Evolutionary conservation across 139 green algal species (phyloP), one percentile per base, ranked within the genome.

Genomic region (Trebouxia sp.): DNA sequence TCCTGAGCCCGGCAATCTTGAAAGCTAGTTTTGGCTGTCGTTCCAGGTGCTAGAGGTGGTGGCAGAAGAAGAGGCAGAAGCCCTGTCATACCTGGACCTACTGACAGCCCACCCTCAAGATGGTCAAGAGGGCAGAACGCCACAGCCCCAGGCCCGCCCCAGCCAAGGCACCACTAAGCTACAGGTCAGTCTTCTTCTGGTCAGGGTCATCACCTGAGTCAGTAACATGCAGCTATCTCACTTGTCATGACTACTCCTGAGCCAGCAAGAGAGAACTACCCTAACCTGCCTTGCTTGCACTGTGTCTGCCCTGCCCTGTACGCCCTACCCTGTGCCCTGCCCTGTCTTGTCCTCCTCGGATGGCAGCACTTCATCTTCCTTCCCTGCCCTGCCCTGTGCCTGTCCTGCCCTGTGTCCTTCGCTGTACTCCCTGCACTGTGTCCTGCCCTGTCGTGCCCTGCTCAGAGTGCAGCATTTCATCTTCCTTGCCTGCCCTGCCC

Each of bases 11-110:
- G 14, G 17, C 28, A 17, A 38, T 20, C 14, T 11, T 35, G 56
- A 20, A 17, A 56, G 12, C 38, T 51, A 55, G 4, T n/a, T 28
- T 37, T 30, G 7, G 28, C 37, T 35, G 0, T 32, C 26, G 15
- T 1, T 83, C 43, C 66, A 87, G 80, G 82, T 94, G 56, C 80
- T 97, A 39, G 93, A 97, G 86, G 89, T 97, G 83, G 90, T 96
- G 41, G 89, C 92, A 12, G 93, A 97, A 87, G 85, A 86, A 12
- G 81, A 39, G 6, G 91, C 88, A 0, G 86, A 87, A 6, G 45
- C 43, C 7, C 38, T 82, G 30, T 39, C 38, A 4, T 90, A 88
- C 1, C 82, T 89, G 62, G 81, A 85, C 17, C 86, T 94, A 78
- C 80, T 94, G 79, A 50, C n/a, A 24, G 65, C 47, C 3, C 42